Base-by-base conservation (phyloP, 2,329 filamentous ascomycete genomes). In the Trichoderma sp. region DNA sequence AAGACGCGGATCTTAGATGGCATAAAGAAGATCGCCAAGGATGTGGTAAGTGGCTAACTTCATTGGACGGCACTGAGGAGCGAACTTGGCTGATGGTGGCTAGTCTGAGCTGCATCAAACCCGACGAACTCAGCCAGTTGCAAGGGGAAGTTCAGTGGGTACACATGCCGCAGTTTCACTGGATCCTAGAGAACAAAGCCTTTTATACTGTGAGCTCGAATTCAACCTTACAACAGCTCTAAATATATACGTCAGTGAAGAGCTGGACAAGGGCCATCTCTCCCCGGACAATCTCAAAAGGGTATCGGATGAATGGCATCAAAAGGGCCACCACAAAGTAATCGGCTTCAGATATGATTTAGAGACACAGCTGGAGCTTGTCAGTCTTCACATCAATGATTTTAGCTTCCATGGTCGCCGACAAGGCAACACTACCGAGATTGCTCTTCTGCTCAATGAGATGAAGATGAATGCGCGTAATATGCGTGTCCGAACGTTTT, bases 181-280 rank as follows among this genome's bases (percentile, higher is more conserved):
- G 4, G 80, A 84, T 75, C 81, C 87, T 1, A 85, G 88, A 57
- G 87, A 89, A 78, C 88, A 90, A 76, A 87, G 85, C 26, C 82
- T 90, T 9, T 78, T 90, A 8, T 89, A 88, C 77, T 87, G 87
- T 76, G 88, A 90, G 77, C 83, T 90, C 8, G 87, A 89, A 76
- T 90, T 84, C 74, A 79, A 84, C 71, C 77, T 90, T n/a, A 84
- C 83, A 71, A 84, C 82, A 6, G 84, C 84, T 0, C 77, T 89
- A 36, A 85, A 88, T 70, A 78, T 80, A 12, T 90, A 87, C 79
- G 85, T 89, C 71, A 83, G 82, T 12, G 77, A 81, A 17, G 86
- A 90, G 76, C 82, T 88, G 71, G 84, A 86, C 74, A 83, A 83
- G n/a, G 88, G 87, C n/a, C 86, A 86, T 1, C 80, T 90, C 6